Conservation (phyloP, 257 asterid species). For the Misopates orontium region DNA sequence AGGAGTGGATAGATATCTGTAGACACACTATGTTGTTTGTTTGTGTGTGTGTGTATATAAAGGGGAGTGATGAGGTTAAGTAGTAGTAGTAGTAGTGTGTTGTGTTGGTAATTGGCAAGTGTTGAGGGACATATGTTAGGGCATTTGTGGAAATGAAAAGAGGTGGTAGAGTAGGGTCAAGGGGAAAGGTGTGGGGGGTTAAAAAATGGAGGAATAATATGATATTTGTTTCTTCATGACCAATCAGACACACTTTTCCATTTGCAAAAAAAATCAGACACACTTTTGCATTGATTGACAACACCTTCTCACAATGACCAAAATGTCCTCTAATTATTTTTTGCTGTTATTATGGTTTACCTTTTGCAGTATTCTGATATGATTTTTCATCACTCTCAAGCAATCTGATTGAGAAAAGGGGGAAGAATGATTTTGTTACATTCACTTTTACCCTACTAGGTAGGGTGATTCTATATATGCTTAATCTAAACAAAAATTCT, state of each 20-base stretch:
- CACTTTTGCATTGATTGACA: constrained; percentile 66
- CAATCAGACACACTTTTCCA: constrained; percentile 36
- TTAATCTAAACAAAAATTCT: not conserved
- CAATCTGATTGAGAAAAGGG: not conserved
- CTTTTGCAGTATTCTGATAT: not conserved
- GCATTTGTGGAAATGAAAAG: constrained; percentile 57
- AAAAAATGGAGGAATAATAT: constrained; percentile 43
- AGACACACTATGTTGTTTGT: constrained; percentile 17
- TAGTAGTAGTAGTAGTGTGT: not conserved
- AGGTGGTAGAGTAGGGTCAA: constrained; percentile 6
- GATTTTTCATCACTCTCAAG: not conserved
- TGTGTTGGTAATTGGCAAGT: constrained; percentile 34
- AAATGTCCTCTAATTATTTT: constrained; percentile 35
- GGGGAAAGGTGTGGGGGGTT: constrained; percentile 25
- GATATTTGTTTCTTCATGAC: constrained; percentile 57
- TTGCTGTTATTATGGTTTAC: constrained; percentile 7
- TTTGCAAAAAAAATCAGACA: constrained; percentile 23
- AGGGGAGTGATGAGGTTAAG: too few species aligned
- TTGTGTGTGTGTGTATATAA: not conserved
- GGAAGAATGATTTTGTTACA: not conserved
- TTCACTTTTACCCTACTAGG: not conserved
- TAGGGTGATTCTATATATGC: not conserved
- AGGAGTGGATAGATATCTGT: constrained; percentile 29
- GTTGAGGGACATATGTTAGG: constrained; percentile 46
- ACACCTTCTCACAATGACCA: constrained; percentile 42